Evolutionary conservation across 2,329 filamentous ascomycete genomes (phyloP), one percentile per base, ranked within the genome.

Genomic region (Chaetomium sp.): DNA sequence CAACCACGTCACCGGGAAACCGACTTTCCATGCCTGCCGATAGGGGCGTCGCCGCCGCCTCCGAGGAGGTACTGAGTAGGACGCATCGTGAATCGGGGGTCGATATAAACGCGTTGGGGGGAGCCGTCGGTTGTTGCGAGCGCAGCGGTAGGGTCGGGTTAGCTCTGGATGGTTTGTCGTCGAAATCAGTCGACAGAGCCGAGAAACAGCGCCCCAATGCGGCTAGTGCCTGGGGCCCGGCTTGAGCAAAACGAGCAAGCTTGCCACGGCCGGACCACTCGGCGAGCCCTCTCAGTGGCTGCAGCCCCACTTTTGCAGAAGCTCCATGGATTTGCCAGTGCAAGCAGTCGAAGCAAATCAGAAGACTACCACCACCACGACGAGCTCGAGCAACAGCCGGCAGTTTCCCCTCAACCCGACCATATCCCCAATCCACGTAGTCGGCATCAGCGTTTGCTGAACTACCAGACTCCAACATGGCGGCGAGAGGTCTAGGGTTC

Each of bases 1-100:
- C 53, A n/a, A 68, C 23, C 29, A 55, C 47, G 25, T n/a, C 35
- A 47, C 9, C 54, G 66, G 65, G 38, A n/a, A 50, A 78, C 81
- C 78, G 71, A 83, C 81, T 79, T 76, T 75, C 74, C 73, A 71
- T 80, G 72, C 70, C 75, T 78, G 73, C 81, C 81, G 67, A 81
- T 63, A 33, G 78, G 79, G 70, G 69, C 71, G 60, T 75, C 74
- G 69, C 75, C 79, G 68, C 79, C 79, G 67, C 74, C 74, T 60
- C 74, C 73, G 65, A 73, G 72, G 65, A 82, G 76, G 67, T 71
- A 73, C 74, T 81, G 80, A 72, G 80, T 79, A 71, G 81, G 80
- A 71, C 76, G 78, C 81, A 83, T 83, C 51, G 68, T 81, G 75
- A 67, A 62, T 67, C 68, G 56, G 56, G 62, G 38, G 53, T 62